These are phyloP conservation scores for Naganishia albida DNA, from an alignment of 1,284 basidiomycete genomes.

Conservation along the genomic window DNA sequence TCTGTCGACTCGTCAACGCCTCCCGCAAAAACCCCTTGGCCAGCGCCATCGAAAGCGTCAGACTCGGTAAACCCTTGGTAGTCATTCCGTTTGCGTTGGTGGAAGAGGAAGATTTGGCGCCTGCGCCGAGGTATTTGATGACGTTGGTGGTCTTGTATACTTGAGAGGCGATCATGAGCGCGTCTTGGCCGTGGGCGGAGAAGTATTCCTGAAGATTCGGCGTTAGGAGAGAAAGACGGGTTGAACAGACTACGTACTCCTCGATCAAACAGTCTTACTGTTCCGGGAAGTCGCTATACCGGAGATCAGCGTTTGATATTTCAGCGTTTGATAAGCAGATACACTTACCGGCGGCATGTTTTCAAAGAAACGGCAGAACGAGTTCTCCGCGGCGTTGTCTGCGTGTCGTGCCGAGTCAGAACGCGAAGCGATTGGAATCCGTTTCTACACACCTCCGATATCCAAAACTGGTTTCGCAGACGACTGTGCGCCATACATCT, in stretches of 20 bases:
- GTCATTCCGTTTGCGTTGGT: slow-evolving; percentile 37
- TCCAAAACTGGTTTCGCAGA: slow-evolving; percentile 50
- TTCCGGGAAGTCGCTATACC: slow-evolving; percentile 56
- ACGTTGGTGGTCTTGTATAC: slow-evolving; percentile 84
- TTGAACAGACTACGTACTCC: slow-evolving; percentile 45
- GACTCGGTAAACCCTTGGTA: slow-evolving; percentile 65
- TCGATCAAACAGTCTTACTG: slow-evolving; percentile 81
- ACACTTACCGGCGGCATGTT: slow-evolving; percentile 59
- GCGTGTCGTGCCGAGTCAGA: neutral
- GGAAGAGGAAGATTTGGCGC: slow-evolving; percentile 33
- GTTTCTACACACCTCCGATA: slow-evolving; percentile 43
- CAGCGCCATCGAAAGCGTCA: slow-evolving; percentile 75
- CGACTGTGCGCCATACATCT: slow-evolving; percentile 53
- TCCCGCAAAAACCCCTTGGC: slow-evolving; percentile 86
- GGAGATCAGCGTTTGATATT: neutral
- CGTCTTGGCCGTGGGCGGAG: slow-evolving; percentile 84
- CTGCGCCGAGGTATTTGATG: slow-evolving; percentile 73
- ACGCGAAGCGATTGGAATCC: too few relatives aligned
- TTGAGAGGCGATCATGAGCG: slow-evolving; percentile 74
- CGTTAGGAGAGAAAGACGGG: neutral
- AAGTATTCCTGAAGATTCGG: slow-evolving; percentile 69
- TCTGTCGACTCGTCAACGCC: slow-evolving; percentile 83
- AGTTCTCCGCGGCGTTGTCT: slow-evolving; percentile 67
- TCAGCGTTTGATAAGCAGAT: neutral
- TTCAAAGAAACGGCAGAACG: slow-evolving; percentile 73